Evolutionary conservation across 2,329 filamentous ascomycete species (phyloP), one percentile per base, ranked within the genome.

Genomic region (Knufia fluminis): DNA sequence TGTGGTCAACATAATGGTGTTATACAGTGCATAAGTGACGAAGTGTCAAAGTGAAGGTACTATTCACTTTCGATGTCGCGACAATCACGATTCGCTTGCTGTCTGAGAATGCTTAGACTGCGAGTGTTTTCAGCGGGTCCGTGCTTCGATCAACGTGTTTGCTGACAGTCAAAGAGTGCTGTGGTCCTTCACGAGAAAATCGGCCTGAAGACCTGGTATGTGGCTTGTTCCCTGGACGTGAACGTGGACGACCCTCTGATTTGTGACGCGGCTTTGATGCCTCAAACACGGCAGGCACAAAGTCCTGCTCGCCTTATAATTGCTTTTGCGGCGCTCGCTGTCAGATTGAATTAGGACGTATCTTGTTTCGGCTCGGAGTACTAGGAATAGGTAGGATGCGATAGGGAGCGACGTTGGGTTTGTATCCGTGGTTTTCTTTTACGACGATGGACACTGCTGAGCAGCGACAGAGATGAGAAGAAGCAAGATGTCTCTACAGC

Each of bases 1-100:
- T 36, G 16, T 36, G 31, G 20, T 46, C 33, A 38, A 26, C 44
- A 46, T 46, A 46, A 26, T 46, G 38, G 7, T 41, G 7, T 17
- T 10, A 6, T 36, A 10, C 17, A 7, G 38, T 9, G 19, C 38
- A 41, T 41, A n/a, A 41, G 22, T 12, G 38, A 41, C 22, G 19
- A 19, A 41, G 22, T 41, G 22, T 19, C 38, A 12, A 24, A 41
- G 38, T 10, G 22, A 41, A 41, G 38, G n/a, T 17, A 9, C 10
- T 6, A 17, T 41, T 22, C 38, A 41, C 38, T 19, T n/a, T 22
- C 6, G 38, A 22, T 41, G 38, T 41, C 22, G 17, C 19, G 19
- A 12, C n/a, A 22, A 14, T 23, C 38, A 22, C 8, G 22, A n/a
- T 20, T 41, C 33, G 33, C 10, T 36, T 36, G 33, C 16, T 23